These are phyloP conservation scores for Talaromyces proteolyticus DNA, from an alignment of 495 filamentous ascomycete genomes.

Conservation along the genomic window DNA sequence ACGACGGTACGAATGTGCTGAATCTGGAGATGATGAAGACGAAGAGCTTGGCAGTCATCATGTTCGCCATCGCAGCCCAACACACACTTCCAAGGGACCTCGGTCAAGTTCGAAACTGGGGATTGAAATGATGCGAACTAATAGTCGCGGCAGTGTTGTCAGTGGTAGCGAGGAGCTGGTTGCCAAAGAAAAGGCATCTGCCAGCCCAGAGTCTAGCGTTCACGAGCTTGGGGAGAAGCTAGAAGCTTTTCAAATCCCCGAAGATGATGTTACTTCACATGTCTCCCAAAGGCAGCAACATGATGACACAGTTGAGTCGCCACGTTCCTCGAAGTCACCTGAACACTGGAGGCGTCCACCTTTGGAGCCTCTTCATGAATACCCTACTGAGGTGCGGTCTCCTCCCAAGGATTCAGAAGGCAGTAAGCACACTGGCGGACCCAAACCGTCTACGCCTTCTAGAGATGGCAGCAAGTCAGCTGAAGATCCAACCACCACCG, in stretches of 20 bases:
- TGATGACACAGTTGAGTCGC: slow-evolving; percentile 41
- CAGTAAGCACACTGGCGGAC: not conserved
- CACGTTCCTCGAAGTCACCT: slow-evolving; percentile 53
- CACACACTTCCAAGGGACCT: slow-evolving; percentile 28
- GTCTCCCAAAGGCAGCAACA: slow-evolving; percentile 35
- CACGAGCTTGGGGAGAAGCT: slow-evolving; percentile 27
- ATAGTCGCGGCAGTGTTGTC: slow-evolving; percentile 81
- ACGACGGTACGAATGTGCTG: slow-evolving; percentile 68
- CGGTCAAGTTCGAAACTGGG: slow-evolving; percentile 75
- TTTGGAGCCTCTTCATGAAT: slow-evolving; percentile 5
- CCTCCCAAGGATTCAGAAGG: not conserved
- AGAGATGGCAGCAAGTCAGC: not conserved
- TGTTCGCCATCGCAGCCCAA: slow-evolving; percentile 53
- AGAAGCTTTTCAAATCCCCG: slow-evolving; percentile 32
- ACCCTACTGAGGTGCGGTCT: slow-evolving; percentile 3
- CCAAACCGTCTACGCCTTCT: not conserved
- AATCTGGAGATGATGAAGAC: slow-evolving; percentile 89
- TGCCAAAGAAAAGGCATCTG: slow-evolving; percentile 17
- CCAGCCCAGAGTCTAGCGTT: slow-evolving; percentile 18
- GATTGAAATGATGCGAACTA: slow-evolving; percentile 93
- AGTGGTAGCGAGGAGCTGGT: slow-evolving; percentile 40
- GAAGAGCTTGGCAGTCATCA: slow-evolving; percentile 69
- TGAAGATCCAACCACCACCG: not conserved
- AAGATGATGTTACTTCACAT: slow-evolving; percentile 32
- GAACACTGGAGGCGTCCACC: not conserved